Percentiles rank a stretch among this genome's conserved stretches.
phyloP scores from a whole-genome alignment of 306 rosid genomes.

The Lathyrus oleraceus region DNA sequence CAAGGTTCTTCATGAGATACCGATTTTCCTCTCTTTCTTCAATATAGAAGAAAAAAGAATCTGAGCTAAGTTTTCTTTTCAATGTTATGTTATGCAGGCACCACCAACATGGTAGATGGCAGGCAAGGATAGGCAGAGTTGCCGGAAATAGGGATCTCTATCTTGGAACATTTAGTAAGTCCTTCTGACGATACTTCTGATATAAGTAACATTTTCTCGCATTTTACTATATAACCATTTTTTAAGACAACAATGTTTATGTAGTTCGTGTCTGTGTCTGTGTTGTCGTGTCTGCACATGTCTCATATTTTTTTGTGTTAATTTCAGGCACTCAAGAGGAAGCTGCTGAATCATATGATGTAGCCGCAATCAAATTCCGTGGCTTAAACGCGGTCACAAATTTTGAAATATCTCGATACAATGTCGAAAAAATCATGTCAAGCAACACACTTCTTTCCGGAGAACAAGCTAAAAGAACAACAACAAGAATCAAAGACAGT shows the following conservation, averaged over 20 bases:
- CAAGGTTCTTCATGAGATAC: constrained; percentile 58
- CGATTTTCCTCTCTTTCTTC: not conserved
- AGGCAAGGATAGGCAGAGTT: constrained; percentile 92
- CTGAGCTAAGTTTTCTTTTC: not conserved
- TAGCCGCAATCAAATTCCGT: constrained; percentile 89
- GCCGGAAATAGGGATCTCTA: constrained; percentile 97
- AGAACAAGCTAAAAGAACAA: constrained; percentile 61
- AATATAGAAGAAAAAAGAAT: not conserved
- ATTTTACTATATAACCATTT: not conserved
- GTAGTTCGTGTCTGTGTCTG: not conserved
- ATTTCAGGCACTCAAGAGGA: constrained; percentile 90
- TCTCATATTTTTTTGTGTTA: not conserved
- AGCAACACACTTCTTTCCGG: constrained; percentile 75
- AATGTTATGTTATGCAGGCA: constrained; percentile 53
- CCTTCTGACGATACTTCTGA: not conserved
- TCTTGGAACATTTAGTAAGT: constrained; percentile 93
- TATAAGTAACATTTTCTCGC: constrained; percentile 14
- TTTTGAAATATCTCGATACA: constrained; percentile 71
- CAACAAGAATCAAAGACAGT: constrained; percentile 44
- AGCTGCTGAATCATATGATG: constrained; percentile 95
- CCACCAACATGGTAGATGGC: constrained; percentile 98
- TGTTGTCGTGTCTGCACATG: not conserved
- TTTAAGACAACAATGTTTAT: not conserved
- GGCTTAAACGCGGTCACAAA: constrained; percentile 85
- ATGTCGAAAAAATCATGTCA: constrained; percentile 84